These are phyloP conservation scores for Melampsora medusae DNA, from an alignment of 1,284 basidiomycete genomes.

Conservation along the genomic window DNA sequence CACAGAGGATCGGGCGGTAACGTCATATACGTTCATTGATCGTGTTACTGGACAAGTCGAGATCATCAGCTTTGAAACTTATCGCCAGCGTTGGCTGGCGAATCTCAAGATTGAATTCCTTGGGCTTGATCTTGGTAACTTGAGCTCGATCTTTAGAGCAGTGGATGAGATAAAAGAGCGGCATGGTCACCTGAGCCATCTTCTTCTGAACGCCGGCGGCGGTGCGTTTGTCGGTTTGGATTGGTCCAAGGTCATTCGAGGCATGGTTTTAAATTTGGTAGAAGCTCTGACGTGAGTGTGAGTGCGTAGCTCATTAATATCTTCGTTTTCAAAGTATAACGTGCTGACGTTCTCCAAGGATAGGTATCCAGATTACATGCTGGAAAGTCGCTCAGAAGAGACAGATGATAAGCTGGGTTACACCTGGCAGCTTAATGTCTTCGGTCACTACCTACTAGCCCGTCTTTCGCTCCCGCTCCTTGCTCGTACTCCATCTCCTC, in stretches of 20 bases:
- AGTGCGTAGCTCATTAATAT: not conserved
- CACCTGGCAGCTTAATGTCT: conserved; percentile 43
- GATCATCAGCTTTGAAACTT: conserved; percentile 26
- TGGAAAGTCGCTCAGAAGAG: conserved; percentile 16
- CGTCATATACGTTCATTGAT: conserved; percentile 33
- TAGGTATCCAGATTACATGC: conserved; percentile 44
- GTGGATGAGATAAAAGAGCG: conserved; percentile 11
- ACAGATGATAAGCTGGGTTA: conserved; percentile 23
- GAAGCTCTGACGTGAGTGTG: conserved; percentile 53
- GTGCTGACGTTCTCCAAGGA: not conserved
- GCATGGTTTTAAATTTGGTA: conserved; percentile 51
- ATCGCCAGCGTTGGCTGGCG: conserved; percentile 28
- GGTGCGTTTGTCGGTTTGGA: conserved; percentile 54
- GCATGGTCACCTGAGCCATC: conserved; percentile 53
- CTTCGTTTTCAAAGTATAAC: not conserved
- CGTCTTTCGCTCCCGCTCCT: conserved; percentile 22
- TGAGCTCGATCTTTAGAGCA: conserved; percentile 12
- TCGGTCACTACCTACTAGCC: conserved; percentile 37
- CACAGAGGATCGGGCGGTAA: not conserved
- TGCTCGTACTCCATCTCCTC: not conserved
- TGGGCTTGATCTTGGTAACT: conserved; percentile 21
- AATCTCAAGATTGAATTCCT: conserved; percentile 18
- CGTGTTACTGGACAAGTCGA: conserved; percentile 28
- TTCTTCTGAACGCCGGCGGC: conserved; percentile 55
- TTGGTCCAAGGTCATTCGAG: conserved; percentile 51